Percentiles rank a stretch among this genome's conserved stretches.
These are phyloP conservation scores for Xylariaceae sp. DNA, from an alignment of 2,329 filamentous ascomycete genomes.

Conservation along the genomic window DNA sequence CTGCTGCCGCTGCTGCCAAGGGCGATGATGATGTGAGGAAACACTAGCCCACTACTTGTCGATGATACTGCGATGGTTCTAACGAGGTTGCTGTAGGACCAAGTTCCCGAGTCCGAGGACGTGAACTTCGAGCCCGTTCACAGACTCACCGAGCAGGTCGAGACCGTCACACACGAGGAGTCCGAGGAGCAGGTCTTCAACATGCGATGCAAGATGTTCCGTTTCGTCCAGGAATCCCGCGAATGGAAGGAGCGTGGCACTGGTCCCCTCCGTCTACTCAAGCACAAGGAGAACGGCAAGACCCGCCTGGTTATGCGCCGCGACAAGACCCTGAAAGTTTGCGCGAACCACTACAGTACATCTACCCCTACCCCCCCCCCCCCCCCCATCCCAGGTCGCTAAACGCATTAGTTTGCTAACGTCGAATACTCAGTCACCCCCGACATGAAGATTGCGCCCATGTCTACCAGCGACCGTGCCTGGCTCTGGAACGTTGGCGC, in stretches of 20 bases:
- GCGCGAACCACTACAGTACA: conserved; percentile 99
- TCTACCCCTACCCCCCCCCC: too few relatives aligned
- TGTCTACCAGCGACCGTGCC: conserved; percentile 94
- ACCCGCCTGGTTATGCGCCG: conserved; percentile 96
- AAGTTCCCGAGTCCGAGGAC: conserved; percentile 80
- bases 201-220: conserved; percentile 99
- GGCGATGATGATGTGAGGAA: conserved; percentile 48
- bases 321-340: conserved; percentile 99
- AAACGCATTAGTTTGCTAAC: conserved; percentile 11
- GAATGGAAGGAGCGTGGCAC: conserved; percentile 99
- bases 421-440: conserved; percentile 64
- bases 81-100: conserved; percentile 39
- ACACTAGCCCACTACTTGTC: not conserved
- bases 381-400: not conserved
- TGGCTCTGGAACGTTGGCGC: conserved; percentile 99
- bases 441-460: conserved; percentile 98
- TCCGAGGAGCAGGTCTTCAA: conserved; percentile 96
- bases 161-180: conserved; percentile 97
- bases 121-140: conserved; percentile 97
- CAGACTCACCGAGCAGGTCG: conserved; percentile 92
- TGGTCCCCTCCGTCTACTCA: conserved; percentile 90
- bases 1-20: conserved; percentile 54
- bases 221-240: conserved; percentile 83
- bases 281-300: conserved; percentile 99
- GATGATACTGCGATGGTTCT: conserved; percentile 7